Evolutionary conservation across 1,139 yeast genomes (phyloP), one percentile per base, ranked within the genome.

Genomic region (Saccharomycopsis crataegensis): DNA sequence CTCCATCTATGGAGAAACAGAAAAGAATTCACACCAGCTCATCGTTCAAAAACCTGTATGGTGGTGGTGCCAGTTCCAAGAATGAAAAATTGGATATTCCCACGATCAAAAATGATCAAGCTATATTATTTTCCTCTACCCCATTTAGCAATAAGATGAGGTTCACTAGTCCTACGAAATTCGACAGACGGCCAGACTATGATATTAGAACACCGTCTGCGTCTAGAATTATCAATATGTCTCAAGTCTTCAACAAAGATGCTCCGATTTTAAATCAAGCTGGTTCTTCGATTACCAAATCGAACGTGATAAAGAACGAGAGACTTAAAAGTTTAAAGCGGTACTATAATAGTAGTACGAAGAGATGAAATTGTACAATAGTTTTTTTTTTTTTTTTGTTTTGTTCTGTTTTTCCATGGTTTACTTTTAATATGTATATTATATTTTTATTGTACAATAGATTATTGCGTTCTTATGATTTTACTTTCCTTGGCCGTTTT

Each of bases 1-100:
- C 58, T 6, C 56, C 56, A 36, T 41, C 57, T 16, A 6, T 55
- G 43, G 56, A 50, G 8, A 55, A 52, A 37, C 53, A 50, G 43
- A 49, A 53, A 45, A 38, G 57, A 37, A 46, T 49, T n/a, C 16
- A 32, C n/a, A 12, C 9, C 28, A 22, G 14, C n/a, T 12, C 17
- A 16, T 14, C 9, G 3, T 14, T n/a, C 17, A 40, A 40, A 8
- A 40, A 40, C 11, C n/a, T n/a, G 5, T 14, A 34, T 43, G 34
- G 12, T n/a, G 12, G 34, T n/a, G 34, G 28, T 2, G 34, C 17
- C 12, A 9, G 28, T 28, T 11, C 45, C 45, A 22, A 42, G 4
- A 12, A 5, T 42, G 12, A 6, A 11, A 42, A 4, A 22, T 12
- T 42, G 45, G 31, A 22, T 42, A 14, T 12, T 22, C n/a, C 40